Evolutionary conservation across 306 rosid genomes (phyloP), one percentile per base, ranked within the genome.

Genomic region (Lagenaria siceraria): DNA sequence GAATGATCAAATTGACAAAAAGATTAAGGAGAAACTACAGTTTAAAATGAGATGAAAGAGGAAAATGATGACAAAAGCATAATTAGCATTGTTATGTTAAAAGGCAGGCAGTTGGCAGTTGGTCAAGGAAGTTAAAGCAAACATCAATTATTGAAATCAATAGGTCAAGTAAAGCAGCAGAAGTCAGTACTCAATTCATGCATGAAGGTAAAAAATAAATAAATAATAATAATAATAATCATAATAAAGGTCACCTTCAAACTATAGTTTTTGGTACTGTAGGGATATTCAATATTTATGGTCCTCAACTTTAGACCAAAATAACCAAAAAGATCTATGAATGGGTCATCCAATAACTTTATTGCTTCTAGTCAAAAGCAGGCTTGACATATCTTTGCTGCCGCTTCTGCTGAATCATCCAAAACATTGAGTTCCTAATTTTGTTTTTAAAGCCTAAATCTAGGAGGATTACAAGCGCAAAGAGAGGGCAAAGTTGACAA

Each of bases 41-140:
- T 25, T 6, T 33, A 29, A 22, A 10, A 35, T 51, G 29, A 18
- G 46, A 66, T 38, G 43, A 76, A 59, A 68, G 80, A 29, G 53
- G 72, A 48, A 25, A 65, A n/a, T 42, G 80, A n/a, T 63, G 54
- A 24, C 4, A 53, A 53, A 51, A 40, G 61, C 78, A 74, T 21
- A 77, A 65, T 49, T 71, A 70, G 68, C 35, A 15, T 22, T 13
- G 49, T 63, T 27, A 33, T 74, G 58, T n/a, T 62, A 52, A 66
- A 66, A 73, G 61, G 62, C 22, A 48, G 58, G 81, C 71, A 8
- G 81, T 81, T 79, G 85, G 81, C 66, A 38, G 79, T 82, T 85
- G 82, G 85, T 85, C 85, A 77, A 61, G 73, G 82, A 59, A 80
- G 85, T 82, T 82, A 85, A 79, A 73, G 84, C 78, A 62, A 42